phyloP scores from a whole-genome alignment of 148 eudicot species.

The Spergularia marina region DNA sequence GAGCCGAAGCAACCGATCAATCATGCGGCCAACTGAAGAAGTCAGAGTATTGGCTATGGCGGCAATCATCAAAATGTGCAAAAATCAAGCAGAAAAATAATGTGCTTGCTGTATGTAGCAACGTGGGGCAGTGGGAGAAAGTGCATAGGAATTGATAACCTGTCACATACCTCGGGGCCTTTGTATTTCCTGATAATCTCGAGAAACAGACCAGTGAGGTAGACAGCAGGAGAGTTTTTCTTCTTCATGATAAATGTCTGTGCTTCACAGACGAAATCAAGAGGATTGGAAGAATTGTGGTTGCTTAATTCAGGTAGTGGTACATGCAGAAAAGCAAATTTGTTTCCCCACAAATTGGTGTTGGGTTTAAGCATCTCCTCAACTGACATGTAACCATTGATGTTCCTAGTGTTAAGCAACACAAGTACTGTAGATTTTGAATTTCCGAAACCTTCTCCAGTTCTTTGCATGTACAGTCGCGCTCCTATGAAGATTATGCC shows the following conservation, averaged over 20 bases:
- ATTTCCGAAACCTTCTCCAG: conserved; percentile 19
- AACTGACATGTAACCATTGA: conserved; percentile 54
- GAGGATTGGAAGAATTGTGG: conserved; percentile 33
- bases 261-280: conserved; percentile 44
- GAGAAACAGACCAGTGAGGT: conserved; percentile 55
- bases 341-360: conserved; percentile 64
- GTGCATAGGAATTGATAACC: too few relatives aligned
- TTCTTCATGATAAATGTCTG: conserved; percentile 41
- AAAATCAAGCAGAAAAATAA: too few relatives aligned
- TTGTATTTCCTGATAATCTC: conserved; percentile 43
- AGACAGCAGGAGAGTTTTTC: conserved; percentile 50
- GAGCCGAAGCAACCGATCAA: too few relatives aligned
- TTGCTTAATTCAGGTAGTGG: conserved; percentile 38
- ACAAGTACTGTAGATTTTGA: conserved; percentile 57
- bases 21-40: too few relatives aligned
- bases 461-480: conserved; percentile 61
- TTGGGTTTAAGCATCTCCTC: conserved; percentile 53
- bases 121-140: too few relatives aligned
- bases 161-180: conserved; percentile 67
- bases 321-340: conserved; percentile 66
- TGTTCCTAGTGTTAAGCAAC: conserved; percentile 67
- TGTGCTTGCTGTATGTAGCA: too few relatives aligned
- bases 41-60: too few relatives aligned
- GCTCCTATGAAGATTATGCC: conserved; percentile 60
- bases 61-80: too few relatives aligned